Percentiles rank a stretch among this genome's conserved stretches.
These are phyloP conservation scores for Moricandia arvensis DNA, from an alignment of 345 rosid species.

Conservation along the genomic window DNA sequence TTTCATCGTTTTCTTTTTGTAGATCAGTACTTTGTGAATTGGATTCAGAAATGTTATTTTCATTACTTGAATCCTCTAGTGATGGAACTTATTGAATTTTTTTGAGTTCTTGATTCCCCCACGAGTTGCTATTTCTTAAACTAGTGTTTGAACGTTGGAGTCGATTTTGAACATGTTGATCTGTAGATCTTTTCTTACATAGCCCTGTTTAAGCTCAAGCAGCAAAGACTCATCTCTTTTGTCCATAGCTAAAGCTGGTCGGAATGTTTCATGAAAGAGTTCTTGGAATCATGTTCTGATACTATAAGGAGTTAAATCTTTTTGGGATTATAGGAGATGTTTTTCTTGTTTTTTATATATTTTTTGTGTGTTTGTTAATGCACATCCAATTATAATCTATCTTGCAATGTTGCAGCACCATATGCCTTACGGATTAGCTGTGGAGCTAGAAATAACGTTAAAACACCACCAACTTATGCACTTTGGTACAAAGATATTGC, in stretches of 20 bases:
- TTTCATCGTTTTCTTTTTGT: not conserved
- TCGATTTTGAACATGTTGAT: not conserved
- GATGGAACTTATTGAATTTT: not conserved
- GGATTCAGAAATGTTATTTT: not conserved
- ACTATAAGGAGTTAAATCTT: too few relatives aligned
- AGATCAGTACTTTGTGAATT: not conserved
- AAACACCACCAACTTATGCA: slow-evolving; percentile 67
- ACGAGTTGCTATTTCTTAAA: slow-evolving; percentile 10
- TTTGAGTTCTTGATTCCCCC: slow-evolving; percentile 8
- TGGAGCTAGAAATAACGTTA: slow-evolving; percentile 66
- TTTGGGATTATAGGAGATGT: too few relatives aligned
- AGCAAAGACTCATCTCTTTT: not conserved
- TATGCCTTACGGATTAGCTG: slow-evolving; percentile 91
- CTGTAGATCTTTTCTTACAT: not conserved
- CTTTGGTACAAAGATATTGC: slow-evolving; percentile 92
- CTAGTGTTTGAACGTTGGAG: not conserved
- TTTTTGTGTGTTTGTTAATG: not conserved
- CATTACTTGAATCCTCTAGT: not conserved
- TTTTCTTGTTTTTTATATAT: too few relatives aligned
- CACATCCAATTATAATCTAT: not conserved
- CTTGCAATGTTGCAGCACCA: slow-evolving; percentile 54
- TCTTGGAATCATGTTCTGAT: not conserved
- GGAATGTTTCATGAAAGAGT: not conserved
- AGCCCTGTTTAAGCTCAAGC: not conserved
- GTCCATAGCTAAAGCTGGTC: not conserved